Percentiles rank a stretch among this genome's conserved stretches.
These are phyloP conservation scores for Cephalotrichum gorgonifer DNA, from an alignment of 2,329 filamentous ascomycete genomes.

Conservation along the genomic window DNA sequence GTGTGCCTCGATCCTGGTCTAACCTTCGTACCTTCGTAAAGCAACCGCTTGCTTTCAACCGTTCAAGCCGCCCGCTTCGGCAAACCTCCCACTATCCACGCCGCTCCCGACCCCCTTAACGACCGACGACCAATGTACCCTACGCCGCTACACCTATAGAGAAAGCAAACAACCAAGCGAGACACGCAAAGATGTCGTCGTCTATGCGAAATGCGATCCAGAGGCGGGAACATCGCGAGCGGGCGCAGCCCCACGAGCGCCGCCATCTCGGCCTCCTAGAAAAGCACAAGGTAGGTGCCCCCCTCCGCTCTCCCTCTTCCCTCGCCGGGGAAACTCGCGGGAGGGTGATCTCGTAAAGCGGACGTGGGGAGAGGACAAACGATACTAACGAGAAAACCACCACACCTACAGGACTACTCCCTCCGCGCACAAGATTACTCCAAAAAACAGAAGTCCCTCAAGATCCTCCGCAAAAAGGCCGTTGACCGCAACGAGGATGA, in stretches of 20 bases:
- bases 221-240: constrained; percentile 79
- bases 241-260: constrained; percentile 76
- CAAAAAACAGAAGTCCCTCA: constrained; percentile 52
- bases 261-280: constrained; percentile 84
- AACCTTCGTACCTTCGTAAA: no score
- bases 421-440: constrained; percentile 57
- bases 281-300: constrained; percentile 67
- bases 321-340: neutral
- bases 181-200: constrained; percentile 36
- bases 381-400: neutral
- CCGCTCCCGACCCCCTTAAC: neutral
- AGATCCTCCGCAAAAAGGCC: constrained; percentile 49
- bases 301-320: neutral
- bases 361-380: neutral
- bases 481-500: constrained; percentile 61
- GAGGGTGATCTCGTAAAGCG: no score
- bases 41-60: neutral
- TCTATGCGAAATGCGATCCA: constrained; percentile 54
- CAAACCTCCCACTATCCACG: no score
- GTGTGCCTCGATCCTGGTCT: neutral
- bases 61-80: no score
- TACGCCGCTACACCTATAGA: no score
- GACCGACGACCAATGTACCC: neutral
- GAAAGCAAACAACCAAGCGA: neutral
- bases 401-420: constrained; percentile 44